Base-by-base conservation (phyloP, 2,329 filamentous ascomycete species). In the Penicillium sp. region DNA sequence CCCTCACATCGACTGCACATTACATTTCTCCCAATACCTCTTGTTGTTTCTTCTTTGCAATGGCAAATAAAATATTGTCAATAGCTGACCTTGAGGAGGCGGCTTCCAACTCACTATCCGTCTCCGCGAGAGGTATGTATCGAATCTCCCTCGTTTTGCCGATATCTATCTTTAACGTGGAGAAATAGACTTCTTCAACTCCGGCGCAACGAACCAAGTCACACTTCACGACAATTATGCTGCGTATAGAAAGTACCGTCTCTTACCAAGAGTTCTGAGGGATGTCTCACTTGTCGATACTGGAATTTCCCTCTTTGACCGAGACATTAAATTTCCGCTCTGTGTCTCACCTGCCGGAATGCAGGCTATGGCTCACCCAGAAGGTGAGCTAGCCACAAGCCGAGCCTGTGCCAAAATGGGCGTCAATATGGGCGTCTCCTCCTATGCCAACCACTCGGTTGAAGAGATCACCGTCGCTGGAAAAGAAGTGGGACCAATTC, bases 331-430 rank as follows among this genome's bases (percentile, higher is more conserved):
- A 1, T 76, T 84, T 13, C 83, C 83, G 0, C 69, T 86, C 1
- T 80, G 81, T 17, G 77, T 85, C n/a, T 77, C 79, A 1, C 83
- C 82, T 0, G 77, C 81, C 0, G 83, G 80, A 1, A 77, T 83
- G 70, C 82, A 84, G 61, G 72, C 70, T 21, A 73, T 84, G 49
- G 82, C 82, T 1, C 82, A 84, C 58, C 70, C 75, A 0, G 80
- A 83, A 19, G 82, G 81, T 6, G 82, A 84, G 65, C 53, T 79
- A 3, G 82, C 77, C 0, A 83, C 81, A 0, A 79, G 78, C 2
- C 73, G 77, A 7, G 82, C 81, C 1, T 79, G 77, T 29, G 77
- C 76, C 6, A 71, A 69, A 12, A 61, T 70, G 13, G 73, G 75
- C 10, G 64, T 82, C 13, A 66, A 74, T 55, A 82, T 82, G 81